Evolutionary conservation across 2,329 filamentous ascomycete species (phyloP), one percentile per base, ranked within the genome.

Genomic region (Xylariales sp.): DNA sequence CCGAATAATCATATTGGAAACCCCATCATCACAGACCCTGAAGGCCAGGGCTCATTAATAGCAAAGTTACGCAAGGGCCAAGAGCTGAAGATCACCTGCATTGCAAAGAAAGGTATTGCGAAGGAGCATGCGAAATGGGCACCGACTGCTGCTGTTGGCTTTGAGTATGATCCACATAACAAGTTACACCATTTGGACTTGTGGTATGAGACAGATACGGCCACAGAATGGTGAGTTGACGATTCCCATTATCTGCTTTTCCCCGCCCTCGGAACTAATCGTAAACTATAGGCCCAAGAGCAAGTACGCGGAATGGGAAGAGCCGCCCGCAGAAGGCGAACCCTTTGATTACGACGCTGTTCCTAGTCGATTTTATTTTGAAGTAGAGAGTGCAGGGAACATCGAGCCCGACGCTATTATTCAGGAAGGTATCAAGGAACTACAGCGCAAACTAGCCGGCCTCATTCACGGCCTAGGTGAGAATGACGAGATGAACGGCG

Each of bases 91-190:
- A 88, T 99, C 77, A 92, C 89, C 69, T 98, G 95, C 78, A 92
- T 97, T 72, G 96, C 95, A 58, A 97, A 97, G 86, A 98, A 98
- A 86, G 96, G 96, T 0, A 98, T 98, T 72, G 94, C 95, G 45
- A 99, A 99, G 85, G 96, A 99, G 80, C 96, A 99, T 81, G 93
- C 96, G 9, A 99, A 99, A 81, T 99, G 96, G 96, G 92, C 93
- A 76, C 94, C 96, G 1, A 95, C 93, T 43, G 88, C 94, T 48
- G 96, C 96, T 3, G 90, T 99, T 48, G 94, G 93, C 30, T 99
- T 99, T 78, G 96, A 99, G 81, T 99, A 99, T 80, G 96, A 99
- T 79, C 96, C 96, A 68, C 92, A 97, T 80, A 99, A 99, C 83
- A 97, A 97, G 82, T 84, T 99, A 72, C 89, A 91, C 72, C 96